Conservation (phyloP, 2,329 filamentous ascomycete species). For the Phialemonium atrogriseum region DNA sequence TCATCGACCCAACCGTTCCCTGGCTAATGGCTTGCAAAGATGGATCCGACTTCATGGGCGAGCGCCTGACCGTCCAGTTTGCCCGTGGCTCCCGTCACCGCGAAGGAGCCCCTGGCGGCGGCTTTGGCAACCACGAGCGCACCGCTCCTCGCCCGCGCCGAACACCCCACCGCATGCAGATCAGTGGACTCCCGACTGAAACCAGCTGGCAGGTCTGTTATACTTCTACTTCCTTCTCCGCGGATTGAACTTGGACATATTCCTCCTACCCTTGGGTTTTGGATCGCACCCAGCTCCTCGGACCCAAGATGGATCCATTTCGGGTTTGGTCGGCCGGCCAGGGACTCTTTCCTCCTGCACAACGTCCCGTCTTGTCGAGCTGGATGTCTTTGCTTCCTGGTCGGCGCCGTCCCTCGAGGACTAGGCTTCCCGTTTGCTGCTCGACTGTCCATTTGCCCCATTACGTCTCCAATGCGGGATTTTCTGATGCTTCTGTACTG, state of each 20-base stretch:
- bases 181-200: constrained; percentile 91
- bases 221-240: constrained; percentile 49
- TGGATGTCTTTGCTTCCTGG: constrained; percentile 4
- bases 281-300: constrained; percentile 9
- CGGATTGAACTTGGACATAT: constrained; percentile 28
- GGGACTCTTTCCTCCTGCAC: constrained; percentile 7
- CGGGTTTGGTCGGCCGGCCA: constrained; percentile 10
- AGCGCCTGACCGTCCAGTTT: constrained; percentile 96
- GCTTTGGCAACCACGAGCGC: constrained; percentile 46
- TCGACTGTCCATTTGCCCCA: background rate
- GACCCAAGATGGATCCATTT: constrained; percentile 6
- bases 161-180: constrained; percentile 94
- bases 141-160: constrained; percentile 71
- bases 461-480: constrained; percentile 9
- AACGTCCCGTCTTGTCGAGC: constrained; percentile 4
- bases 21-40: constrained; percentile 51
- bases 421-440: constrained; percentile 1
- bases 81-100: constrained; percentile 70
- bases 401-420: background rate
- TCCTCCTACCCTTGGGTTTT: constrained; percentile 7
- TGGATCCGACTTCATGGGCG: constrained; percentile 96
- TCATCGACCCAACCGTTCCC: constrained; percentile 20
- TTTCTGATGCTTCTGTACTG: constrained; percentile 7
- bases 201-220: constrained; percentile 99
- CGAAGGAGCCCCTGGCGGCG: constrained; percentile 32